Evolutionary conservation across 208 protist species (phyloP), one percentile per base, ranked within the genome.

Genomic region (Crithidia brevicula): DNA sequence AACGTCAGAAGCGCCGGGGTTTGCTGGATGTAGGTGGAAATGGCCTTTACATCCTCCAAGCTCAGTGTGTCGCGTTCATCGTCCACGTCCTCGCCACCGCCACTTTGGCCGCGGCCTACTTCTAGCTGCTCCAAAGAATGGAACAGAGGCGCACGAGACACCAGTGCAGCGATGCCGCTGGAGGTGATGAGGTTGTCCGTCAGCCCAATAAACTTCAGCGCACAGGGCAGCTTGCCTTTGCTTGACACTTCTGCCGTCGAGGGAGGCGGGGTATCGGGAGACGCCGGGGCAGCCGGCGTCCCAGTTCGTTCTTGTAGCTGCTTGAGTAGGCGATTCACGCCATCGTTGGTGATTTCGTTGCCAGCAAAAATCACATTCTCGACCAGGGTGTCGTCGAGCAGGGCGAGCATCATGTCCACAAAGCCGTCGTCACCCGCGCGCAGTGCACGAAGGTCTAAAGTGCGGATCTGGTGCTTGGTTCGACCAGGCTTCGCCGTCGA

Each of bases 291-390:
- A 11, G 27, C 5, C 47, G 47, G 23, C 4, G 18, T 11, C 1
- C 4, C 15, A 15, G 36, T 45, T 31, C 53, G 50, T n/a, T 3
- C 15, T 9, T 64, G 6, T 0, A 91, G 28, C 2, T 47, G 50
- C 15, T 34, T 62, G 4, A 81, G 40, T 5, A 89, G 56, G 7
- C 61, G 49, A 5, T 50, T 22, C 40, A 88, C 57, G 7, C 83
- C 83, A 6, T 63, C 67, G 58, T 90, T 79, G 11, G 83, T 93
- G 52, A 90, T 81, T 10, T 77, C 53, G 62, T 90, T 93, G 33
- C 76, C 72, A 28, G 74, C 61, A 10, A 93, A 64, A 8, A 82
- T 62, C 1, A 85, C 72, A 40, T 74, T 72, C 34, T 77, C 42
- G 1, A 93, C 40, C 11, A 71, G 23, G 4, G 59, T 71, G 65